These are phyloP conservation scores for Brettanomyces nanus DNA, from an alignment of 805 yeast genomes.

Conservation along the genomic window DNA sequence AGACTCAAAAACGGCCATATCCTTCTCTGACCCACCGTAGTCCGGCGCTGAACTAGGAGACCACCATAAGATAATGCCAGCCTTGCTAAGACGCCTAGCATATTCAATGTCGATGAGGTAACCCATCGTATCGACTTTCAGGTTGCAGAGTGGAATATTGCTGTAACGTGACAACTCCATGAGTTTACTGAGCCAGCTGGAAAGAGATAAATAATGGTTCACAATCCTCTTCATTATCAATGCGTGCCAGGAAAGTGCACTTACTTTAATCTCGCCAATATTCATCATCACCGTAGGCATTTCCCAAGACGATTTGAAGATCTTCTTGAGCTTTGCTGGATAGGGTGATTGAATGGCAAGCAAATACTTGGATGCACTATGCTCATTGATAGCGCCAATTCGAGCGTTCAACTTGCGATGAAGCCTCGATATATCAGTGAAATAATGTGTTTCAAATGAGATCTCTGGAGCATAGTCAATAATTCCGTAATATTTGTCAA, in stretches of 20 bases:
- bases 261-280: slow-evolving; percentile 49
- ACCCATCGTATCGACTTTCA: slow-evolving; percentile 68
- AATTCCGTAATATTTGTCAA: slow-evolving; percentile 34
- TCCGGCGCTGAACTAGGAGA: slow-evolving; percentile 73
- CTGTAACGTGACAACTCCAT: slow-evolving; percentile 61
- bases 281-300: slow-evolving; percentile 60
- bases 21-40: slow-evolving; percentile 74
- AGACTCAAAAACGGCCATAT: slow-evolving; percentile 32
- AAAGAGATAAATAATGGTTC: slow-evolving; percentile 64
- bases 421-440: slow-evolving; percentile 45
- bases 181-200: slow-evolving; percentile 64
- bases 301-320: slow-evolving; percentile 39
- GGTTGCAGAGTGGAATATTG: slow-evolving; percentile 79
- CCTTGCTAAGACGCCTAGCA: slow-evolving; percentile 63
- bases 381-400: slow-evolving; percentile 51
- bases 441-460: slow-evolving; percentile 47
- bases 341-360: slow-evolving; percentile 71
- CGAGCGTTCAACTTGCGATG: slow-evolving; percentile 49
- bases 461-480: slow-evolving; percentile 46
- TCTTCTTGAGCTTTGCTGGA: slow-evolving; percentile 35
- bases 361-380: slow-evolving; percentile 55
- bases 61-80: slow-evolving; percentile 88
- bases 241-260: slow-evolving; percentile 78
- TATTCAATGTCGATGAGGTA: slow-evolving; percentile 79
- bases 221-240: slow-evolving; percentile 55